Base-by-base conservation (phyloP, 805 yeast genomes). In the Candida gorgasii region DNA sequence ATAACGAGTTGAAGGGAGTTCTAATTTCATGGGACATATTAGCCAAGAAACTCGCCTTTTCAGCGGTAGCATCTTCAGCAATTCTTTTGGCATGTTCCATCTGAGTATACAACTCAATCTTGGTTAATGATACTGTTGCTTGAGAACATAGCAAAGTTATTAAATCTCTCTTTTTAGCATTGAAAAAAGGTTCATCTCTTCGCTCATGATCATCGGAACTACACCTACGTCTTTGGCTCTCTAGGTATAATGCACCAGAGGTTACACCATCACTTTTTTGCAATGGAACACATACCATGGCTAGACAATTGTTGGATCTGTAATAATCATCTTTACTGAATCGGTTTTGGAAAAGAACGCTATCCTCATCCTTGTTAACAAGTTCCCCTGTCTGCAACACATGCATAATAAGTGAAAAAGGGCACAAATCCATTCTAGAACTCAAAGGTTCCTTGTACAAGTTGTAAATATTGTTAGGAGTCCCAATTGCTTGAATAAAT, bases 21-120 rank as follows among this genome's bases (percentile, higher is more conserved):
- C 82, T 59, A 37, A 76, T 76, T 48, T 76, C 82, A 50, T 76
- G 82, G 1, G 80, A 76, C 82, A 76, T 76, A 47, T 76, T 77
- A 16, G 71, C 71, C 44, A 76, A 53, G 52, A 76, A 76, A 40
- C 76, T 74, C 3, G 80, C 77, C 57, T 75, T 76, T 51, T 74
- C 79, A 4, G 75, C 75, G 1, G 79, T 75, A 3, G 80, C 79
- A 40, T 72, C 78, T 46, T 75, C 79, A 1, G 80, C 80, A 2
- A 65, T 61, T 34, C 55, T 49, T 38, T 65, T 65, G 7, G 71
- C 69, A 8, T 69, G 43, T 49, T 72, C 74, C 71, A 78, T 72
- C 48, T 74, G 76, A 8, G 62, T 52, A 50, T 74, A 76, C 13
- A 77, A 56, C 26, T 63, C 61, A 0, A 78, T 69, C 47, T 77